Conservation (phyloP, 2,329 filamentous ascomycete genomes). For the Pyrenophora seminiperda region DNA sequence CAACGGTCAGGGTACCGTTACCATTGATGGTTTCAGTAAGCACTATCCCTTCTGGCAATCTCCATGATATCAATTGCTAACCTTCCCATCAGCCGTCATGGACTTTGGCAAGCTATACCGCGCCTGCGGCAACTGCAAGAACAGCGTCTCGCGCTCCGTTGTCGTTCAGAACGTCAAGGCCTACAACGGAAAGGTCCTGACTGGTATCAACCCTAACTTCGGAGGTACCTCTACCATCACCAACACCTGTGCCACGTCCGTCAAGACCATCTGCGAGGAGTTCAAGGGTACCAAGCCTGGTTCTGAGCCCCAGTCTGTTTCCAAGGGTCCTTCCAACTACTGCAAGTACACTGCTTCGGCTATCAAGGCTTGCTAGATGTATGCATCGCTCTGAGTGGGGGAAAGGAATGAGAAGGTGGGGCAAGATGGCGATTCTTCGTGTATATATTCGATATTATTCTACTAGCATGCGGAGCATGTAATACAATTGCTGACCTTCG, state of each 20-base stretch:
- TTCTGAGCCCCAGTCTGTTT: constrained; percentile 36
- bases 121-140: constrained; percentile 57
- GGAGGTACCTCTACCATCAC: constrained; percentile 55
- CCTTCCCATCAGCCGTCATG: constrained; percentile 19
- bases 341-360: constrained; percentile 43
- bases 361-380: constrained; percentile 38
- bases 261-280: constrained; percentile 45
- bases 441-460: constrained; percentile 16
- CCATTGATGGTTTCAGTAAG: constrained; percentile 44
- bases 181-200: constrained; percentile 51
- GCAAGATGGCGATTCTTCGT: no score
- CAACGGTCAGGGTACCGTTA: constrained; percentile 50
- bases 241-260: constrained; percentile 33
- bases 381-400: not conserved
- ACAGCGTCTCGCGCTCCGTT: constrained; percentile 51
- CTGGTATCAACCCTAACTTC: constrained; percentile 60
- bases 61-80: constrained; percentile 46
- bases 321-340: constrained; percentile 35
- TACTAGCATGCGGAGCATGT: constrained; percentile 19
- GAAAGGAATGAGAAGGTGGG: no score
- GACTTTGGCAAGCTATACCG: constrained; percentile 54
- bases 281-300: constrained; percentile 41
- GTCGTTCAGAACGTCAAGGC: constrained; percentile 54
- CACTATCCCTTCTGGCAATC: constrained; percentile 32
- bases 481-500: constrained; percentile 13